phyloP scores from a whole-genome alignment of 2,329 filamentous ascomycete genomes.

The Arthroderma sp. region DNA sequence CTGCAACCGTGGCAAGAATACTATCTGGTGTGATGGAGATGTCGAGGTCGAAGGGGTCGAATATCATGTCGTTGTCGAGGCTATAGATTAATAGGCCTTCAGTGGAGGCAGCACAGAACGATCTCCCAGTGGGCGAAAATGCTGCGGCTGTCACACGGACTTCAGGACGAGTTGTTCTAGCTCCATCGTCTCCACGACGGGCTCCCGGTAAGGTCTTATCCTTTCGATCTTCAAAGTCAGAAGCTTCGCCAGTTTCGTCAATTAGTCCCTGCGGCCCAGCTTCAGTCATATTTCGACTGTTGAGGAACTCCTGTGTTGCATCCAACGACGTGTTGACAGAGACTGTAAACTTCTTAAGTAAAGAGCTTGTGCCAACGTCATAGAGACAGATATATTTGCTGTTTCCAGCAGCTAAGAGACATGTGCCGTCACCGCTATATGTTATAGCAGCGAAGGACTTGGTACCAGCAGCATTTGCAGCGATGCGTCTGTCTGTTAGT shows the following conservation, averaged over 20 bases:
- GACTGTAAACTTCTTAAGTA: conserved; percentile 91
- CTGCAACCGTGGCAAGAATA: conserved; percentile 59
- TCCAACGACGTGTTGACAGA: conserved; percentile 91
- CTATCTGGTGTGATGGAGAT: conserved; percentile 84
- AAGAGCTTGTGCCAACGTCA: conserved; percentile 79
- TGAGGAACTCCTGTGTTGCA: conserved; percentile 92
- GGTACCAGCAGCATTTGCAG: conserved; percentile 78
- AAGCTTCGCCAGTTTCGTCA: conserved; percentile 76
- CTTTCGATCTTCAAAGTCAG: conserved; percentile 73
- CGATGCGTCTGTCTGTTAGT: conserved; percentile 73
- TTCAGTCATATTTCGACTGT: conserved; percentile 83
- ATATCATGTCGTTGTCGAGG: conserved; percentile 68
- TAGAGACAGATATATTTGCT: conserved; percentile 99
- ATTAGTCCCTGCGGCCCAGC: conserved; percentile 75
- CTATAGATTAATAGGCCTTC: conserved; percentile 92
- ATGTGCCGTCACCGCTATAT: conserved; percentile 87
- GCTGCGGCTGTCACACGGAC: conserved; percentile 73
- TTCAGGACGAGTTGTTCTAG: conserved; percentile 63
- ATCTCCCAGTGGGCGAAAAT: conserved; percentile 77
- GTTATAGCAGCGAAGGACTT: conserved; percentile 80
- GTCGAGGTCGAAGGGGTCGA: conserved; percentile 93
- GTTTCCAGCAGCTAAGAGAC: conserved; percentile 80
- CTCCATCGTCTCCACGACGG: conserved; percentile 74
- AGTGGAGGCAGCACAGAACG: conserved; percentile 90
- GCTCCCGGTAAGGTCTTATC: conserved; percentile 73